Evolutionary conservation across 345 rosid genomes (phyloP), one percentile per base, ranked within the genome.

Genomic region (Capsella bursapastoris): DNA sequence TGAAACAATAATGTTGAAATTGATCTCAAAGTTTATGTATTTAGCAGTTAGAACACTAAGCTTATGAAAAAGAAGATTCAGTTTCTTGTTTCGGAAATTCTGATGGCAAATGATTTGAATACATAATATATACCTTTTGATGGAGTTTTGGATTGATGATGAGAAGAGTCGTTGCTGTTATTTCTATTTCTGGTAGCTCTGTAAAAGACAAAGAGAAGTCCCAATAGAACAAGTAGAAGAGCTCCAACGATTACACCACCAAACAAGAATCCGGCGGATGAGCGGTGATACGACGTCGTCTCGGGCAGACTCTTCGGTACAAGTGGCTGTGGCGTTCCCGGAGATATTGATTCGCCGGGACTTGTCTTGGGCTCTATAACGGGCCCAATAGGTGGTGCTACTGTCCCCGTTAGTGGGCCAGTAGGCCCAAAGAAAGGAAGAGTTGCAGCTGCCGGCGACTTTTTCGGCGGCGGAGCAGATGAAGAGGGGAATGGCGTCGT

Each of bases 171-270:
- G 25, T 1, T 69, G 64, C 49, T 64, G 64, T 70, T 70, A 0
- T 70, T 70, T 70, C 72, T 49, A 34, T 77, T 70, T 70, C 80
- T 64, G 31, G 80, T 77, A 4, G 80, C 80, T 77, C 71, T 70
- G 67, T 70, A 77, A 8, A 77, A 77, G 72, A 77, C 76, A 51
- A 48, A 77, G 76, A 77, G 71, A 8, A 77, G 80, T 0, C 80
- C 80, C 5, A 77, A 48, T 11, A 77, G 76, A 57, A 77, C 72
- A 18, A 77, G 71, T 8, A 70, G 41, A 49, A 77, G 80, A 48
- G 27, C 80, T 8, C 72, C 80, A 10, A 70, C 66, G 67, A 77
- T 70, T 2, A 48, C 55, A 31, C 76, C 76, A 12, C 80, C 80
- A 41, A 70, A 40, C 18, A 77, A 49, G 48, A 77, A 77, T 7